Evolutionary conservation across 345 rosid species (phyloP).

Genomic region (Brassica juncea): DNA sequence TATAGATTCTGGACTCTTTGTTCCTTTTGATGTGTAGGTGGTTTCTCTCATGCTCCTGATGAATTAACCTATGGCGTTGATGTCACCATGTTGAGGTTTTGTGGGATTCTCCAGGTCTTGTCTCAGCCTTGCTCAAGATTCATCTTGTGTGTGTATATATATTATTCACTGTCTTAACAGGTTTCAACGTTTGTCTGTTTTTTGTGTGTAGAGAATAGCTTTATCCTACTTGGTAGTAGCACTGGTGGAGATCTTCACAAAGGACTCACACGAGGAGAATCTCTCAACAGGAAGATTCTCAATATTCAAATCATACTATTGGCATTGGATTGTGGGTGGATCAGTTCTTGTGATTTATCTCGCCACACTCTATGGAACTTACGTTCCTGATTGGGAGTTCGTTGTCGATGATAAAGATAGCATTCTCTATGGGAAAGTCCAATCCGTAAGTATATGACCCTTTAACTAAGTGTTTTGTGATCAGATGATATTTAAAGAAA

Average conservation of each 20-base stretch:
- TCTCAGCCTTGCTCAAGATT: background rate
- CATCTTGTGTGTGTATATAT: background rate
- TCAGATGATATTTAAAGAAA: background rate
- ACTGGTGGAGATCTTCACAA: constrained; percentile 62
- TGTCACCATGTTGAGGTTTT: constrained; percentile 67
- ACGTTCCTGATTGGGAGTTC: constrained; percentile 86
- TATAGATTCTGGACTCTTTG: constrained; percentile 1
- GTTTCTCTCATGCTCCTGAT: constrained; percentile 90
- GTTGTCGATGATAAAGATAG: constrained; percentile 47
- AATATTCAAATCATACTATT: constrained; percentile 53
- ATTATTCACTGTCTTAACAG: background rate
- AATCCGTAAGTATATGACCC: constrained; percentile 51
- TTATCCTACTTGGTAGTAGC: constrained; percentile 73
- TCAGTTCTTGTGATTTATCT: constrained; percentile 57
- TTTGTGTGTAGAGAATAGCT: constrained; percentile 71
- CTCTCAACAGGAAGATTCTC: constrained; percentile 44
- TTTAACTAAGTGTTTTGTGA: background rate
- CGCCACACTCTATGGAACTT: constrained; percentile 56
- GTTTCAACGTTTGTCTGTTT: background rate
- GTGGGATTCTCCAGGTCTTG: constrained; percentile 91
- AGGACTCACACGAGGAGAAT: constrained; percentile 41
- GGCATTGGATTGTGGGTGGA: constrained; percentile 78
- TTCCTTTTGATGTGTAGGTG: constrained; percentile 52
- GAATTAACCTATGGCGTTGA: constrained; percentile 75
- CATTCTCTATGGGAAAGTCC: constrained; percentile 58